Conservation (phyloP, 2,329 filamentous ascomycete genomes). For the Aureobasidium melanogenum region DNA sequence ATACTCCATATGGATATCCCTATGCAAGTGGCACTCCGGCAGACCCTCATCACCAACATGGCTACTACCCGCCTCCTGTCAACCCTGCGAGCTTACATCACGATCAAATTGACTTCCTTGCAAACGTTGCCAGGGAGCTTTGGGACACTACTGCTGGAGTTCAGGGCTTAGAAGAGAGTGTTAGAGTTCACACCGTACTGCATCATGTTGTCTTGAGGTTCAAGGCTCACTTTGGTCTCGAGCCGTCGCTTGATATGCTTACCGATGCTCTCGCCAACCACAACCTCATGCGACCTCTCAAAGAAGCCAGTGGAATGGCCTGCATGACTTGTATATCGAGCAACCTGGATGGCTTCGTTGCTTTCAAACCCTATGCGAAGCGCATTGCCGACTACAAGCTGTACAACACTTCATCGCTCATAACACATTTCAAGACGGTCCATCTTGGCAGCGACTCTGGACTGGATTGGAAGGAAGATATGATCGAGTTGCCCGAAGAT, state of each 20-base stretch:
- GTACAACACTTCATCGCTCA: slow-evolving; percentile 44
- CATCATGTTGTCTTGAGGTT: slow-evolving; percentile 54
- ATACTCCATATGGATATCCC: background rate
- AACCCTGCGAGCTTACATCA: background rate
- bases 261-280: slow-evolving; percentile 35
- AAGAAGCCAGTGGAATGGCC: slow-evolving; percentile 34
- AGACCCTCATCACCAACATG: background rate
- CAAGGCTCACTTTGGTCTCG: slow-evolving; percentile 47
- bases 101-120: slow-evolving; percentile 28
- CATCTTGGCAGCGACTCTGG: slow-evolving; percentile 31
- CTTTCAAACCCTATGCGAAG: slow-evolving; percentile 26
- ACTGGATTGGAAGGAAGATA: slow-evolving; percentile 50
- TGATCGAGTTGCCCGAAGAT: slow-evolving; percentile 51
- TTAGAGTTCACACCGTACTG: slow-evolving; percentile 56
- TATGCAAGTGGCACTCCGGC: background rate
- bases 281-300: slow-evolving; percentile 33
- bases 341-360: slow-evolving; percentile 19
- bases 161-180: slow-evolving; percentile 51
- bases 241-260: slow-evolving; percentile 50
- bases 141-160: slow-evolving; percentile 55
- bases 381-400: slow-evolving; percentile 31
- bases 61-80: background rate
- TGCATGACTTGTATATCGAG: slow-evolving; percentile 31
- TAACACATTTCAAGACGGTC: slow-evolving; percentile 53
- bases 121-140: slow-evolving; percentile 47